Evolutionary conservation across 371 early-diverging fungal genomes (phyloP), one percentile per base, ranked within the genome.

Genomic region (Furculomyces boomerangus): DNA sequence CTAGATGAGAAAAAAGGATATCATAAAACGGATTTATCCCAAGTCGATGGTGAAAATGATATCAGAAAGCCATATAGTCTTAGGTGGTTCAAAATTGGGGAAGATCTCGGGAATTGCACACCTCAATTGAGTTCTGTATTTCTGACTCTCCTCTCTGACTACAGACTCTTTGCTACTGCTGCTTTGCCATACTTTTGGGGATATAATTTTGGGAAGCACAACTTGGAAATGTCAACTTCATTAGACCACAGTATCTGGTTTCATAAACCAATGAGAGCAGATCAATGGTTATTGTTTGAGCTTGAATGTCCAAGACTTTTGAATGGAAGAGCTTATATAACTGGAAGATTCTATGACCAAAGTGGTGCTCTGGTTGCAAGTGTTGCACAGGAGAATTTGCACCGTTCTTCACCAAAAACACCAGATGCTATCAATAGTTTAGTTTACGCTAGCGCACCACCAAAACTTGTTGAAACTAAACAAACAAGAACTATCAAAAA

Each of bases 241-340:
- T 67, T 93, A 31, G 88, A 90, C 66, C 91, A 90, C 59, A 71
- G 81, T n/a, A 81, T 92, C 64, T 92, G 88, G 88, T 92, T 91
- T 68, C 92, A 93, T 59, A 76, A 75, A 51, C 78, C 83, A 0
- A 84, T 85, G 65, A 71, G 84, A 25, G 86, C 88, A 5, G 93
- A 92, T 62, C 88, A 93, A 47, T 92, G 86, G 86, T 72, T 91
- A 58, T 67, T 90, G 29, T 81, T 83, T 59, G 80, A 79, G 50
- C 82, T 86, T 79, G 82, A 84, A 60, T 78, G 80, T 50, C 78
- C 87, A 18, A 74, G 81, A 13, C 74, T 80, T 0, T 72, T 70
- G 22, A 65, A 67, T 41, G 88, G 86, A 28, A 80, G 94, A 30
- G 91, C 88, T 27, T 61, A 90, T 55, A 74, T 72, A 1, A 73